Conservation (phyloP, 345 rosid species). For the Gossypium bickii region DNA sequence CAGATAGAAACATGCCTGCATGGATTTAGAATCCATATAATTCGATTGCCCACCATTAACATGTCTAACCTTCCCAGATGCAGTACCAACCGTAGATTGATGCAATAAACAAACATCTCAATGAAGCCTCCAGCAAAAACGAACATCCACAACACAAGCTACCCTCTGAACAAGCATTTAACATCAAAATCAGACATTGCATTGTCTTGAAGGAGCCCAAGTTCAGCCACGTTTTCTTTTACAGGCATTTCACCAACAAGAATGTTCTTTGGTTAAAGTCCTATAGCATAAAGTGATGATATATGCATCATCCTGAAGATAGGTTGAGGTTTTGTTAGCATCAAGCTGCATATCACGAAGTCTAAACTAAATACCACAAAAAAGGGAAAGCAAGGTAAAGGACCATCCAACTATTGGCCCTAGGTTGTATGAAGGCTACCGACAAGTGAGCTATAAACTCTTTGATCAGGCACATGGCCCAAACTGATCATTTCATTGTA, state of each 20-base stretch:
- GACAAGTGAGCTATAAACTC: constrained; percentile 64
- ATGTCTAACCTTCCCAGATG: neutral
- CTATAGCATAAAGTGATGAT: neutral
- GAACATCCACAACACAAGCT: neutral
- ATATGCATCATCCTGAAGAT: neutral
- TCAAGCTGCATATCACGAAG: neutral
- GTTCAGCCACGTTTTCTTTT: neutral
- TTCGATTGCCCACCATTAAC: neutral
- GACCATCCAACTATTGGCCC: neutral
- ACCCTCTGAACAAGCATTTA: neutral
- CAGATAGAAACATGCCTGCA: neutral
- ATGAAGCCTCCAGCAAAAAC: neutral
- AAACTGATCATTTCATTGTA: constrained; percentile 61
- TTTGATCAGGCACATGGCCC: constrained; percentile 61
- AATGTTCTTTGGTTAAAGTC: neutral
- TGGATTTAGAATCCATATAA: neutral
- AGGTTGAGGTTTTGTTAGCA: constrained; percentile 5
- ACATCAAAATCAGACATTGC: neutral
- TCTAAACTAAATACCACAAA: neutral
- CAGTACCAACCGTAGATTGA: neutral
- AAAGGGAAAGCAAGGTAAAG: neutral
- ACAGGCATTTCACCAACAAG: neutral
- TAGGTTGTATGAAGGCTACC: constrained; percentile 50
- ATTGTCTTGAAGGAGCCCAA: neutral
- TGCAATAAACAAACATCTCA: neutral